Conservation (phyloP, 768 basidiomycete genomes). For the Lactarius evosmus region DNA sequence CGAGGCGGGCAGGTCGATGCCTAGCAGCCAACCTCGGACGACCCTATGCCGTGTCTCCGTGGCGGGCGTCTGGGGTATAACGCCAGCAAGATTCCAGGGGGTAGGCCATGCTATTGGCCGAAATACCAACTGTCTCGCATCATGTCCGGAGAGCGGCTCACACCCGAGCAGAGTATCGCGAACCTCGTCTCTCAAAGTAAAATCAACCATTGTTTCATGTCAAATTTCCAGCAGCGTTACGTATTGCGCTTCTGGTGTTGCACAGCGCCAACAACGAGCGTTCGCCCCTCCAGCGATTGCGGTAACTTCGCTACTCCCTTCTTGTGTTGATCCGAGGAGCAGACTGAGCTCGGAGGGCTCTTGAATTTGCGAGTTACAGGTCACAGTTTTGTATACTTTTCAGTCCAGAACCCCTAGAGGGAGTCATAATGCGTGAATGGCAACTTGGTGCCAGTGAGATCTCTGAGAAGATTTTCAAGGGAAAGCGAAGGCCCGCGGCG, state of each 20-base stretch:
- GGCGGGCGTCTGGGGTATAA: constrained; percentile 18
- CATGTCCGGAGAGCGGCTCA: constrained; percentile 12
- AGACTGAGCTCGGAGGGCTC: constrained; percentile 10
- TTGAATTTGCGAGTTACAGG: constrained; percentile 15
- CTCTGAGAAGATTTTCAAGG: not conserved
- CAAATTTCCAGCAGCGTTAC: constrained; percentile 22
- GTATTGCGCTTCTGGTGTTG: constrained; percentile 19
- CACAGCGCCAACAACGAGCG: constrained; percentile 14
- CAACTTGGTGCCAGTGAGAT: constrained; percentile 15
- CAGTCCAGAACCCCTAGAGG: not conserved
- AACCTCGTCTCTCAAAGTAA: constrained; percentile 7
- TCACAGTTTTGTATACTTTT: not conserved
- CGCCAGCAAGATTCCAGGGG: constrained; percentile 16
- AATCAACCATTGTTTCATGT: constrained; percentile 14
- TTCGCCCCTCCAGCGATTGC: constrained; percentile 4
- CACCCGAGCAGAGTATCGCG: constrained; percentile 17
- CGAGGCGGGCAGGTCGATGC: not conserved
- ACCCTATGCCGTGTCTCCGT: constrained; percentile 8
- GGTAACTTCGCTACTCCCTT: constrained; percentile 3
- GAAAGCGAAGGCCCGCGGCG: not conserved
- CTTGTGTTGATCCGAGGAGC: constrained; percentile 21
- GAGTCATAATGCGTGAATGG: not conserved
- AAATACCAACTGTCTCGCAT: constrained; percentile 15
- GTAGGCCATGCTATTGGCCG: constrained; percentile 11
- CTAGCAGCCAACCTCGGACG: constrained; percentile 9